A percentile compares a stretch with the other conserved stretches of the same genome.
Conservation (phyloP, 2,329 filamentous ascomycete species). For the Pseudocercospora macadamiae region DNA sequence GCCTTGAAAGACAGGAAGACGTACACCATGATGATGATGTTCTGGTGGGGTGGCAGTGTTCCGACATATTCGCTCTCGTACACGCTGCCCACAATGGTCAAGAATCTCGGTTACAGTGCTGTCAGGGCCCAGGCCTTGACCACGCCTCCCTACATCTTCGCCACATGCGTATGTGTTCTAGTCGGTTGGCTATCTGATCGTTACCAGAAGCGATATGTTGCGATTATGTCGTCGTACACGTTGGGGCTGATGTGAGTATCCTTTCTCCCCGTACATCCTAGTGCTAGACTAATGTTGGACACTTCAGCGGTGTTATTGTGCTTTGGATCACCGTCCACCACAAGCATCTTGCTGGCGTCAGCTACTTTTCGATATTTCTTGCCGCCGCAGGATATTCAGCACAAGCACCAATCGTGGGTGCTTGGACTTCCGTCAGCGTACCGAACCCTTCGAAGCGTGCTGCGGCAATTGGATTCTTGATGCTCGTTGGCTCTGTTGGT, state of each 20-base stretch:
- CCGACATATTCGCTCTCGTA: conserved; percentile 9
- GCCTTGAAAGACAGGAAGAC: conserved; percentile 10
- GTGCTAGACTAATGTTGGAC: background rate
- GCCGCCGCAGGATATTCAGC: conserved; percentile 13
- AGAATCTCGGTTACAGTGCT: conserved; percentile 12
- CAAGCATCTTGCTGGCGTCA: conserved; percentile 5
- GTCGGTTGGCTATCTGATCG: conserved; percentile 15
- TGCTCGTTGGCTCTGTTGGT: conserved; percentile 10
- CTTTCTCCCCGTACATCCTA: background rate
- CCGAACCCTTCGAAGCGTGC: conserved; percentile 16
- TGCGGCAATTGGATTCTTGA: conserved; percentile 17
- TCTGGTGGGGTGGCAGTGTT: conserved; percentile 13
- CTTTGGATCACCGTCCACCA: conserved; percentile 10
- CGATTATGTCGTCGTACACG: conserved; percentile 7
- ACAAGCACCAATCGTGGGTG: conserved; percentile 14
- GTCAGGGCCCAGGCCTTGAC: conserved; percentile 10
- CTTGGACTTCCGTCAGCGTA: conserved; percentile 15
- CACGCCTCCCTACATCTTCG: conserved; percentile 12
- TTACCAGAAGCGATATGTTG: conserved; percentile 12
- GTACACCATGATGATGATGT: conserved; percentile 16
- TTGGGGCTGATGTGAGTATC: conserved; percentile 12
- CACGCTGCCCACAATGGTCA: conserved; percentile 14
- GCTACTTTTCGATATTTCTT: conserved; percentile 16
- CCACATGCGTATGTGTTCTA: conserved; percentile 9
- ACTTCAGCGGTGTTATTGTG: conserved; percentile 3